Conservation (phyloP, 1,284 basidiomycete genomes). For the Ustilago tritici region DNA sequence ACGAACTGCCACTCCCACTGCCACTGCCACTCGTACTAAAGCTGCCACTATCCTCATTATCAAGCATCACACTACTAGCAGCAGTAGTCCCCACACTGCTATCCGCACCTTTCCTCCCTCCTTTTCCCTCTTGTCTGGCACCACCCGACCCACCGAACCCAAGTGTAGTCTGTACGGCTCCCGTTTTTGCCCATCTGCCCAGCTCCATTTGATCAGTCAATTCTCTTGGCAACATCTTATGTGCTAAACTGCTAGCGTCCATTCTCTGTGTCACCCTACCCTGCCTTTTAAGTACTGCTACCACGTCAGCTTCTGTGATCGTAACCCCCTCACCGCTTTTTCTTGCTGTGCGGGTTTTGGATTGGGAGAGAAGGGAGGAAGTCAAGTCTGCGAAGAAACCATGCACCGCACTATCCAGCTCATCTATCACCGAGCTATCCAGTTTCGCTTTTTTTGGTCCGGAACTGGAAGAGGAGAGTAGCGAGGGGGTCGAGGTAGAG, state of each 20-base stretch:
- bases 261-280: constrained; percentile 38
- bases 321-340: constrained; percentile 7
- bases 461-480: constrained; percentile 8
- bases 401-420: constrained; percentile 39
- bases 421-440: constrained; percentile 35
- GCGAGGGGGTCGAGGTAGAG: constrained; percentile 7
- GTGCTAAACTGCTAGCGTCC: constrained; percentile 38
- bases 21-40: too few relatives aligned
- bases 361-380: constrained; percentile 22
- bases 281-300: constrained; percentile 44
- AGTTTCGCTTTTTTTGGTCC: constrained; percentile 29
- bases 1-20: too few relatives aligned
- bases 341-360: constrained; percentile 13
- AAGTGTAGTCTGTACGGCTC: constrained; percentile 43
- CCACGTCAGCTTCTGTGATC: constrained; percentile 44
- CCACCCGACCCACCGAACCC: constrained; percentile 16
- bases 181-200: constrained; percentile 34
- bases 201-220: constrained; percentile 53
- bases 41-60: too few relatives aligned
- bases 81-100: not conserved
- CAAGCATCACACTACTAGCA: not conserved
- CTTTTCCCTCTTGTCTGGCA: not conserved
- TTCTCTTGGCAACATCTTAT: constrained; percentile 42
- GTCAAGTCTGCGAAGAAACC: constrained; percentile 47
- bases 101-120: not conserved